Percentiles rank a stretch among this genome's conserved stretches.
Conservation (phyloP, 257 asterid genomes). For the Craterostigma plantagineum region DNA sequence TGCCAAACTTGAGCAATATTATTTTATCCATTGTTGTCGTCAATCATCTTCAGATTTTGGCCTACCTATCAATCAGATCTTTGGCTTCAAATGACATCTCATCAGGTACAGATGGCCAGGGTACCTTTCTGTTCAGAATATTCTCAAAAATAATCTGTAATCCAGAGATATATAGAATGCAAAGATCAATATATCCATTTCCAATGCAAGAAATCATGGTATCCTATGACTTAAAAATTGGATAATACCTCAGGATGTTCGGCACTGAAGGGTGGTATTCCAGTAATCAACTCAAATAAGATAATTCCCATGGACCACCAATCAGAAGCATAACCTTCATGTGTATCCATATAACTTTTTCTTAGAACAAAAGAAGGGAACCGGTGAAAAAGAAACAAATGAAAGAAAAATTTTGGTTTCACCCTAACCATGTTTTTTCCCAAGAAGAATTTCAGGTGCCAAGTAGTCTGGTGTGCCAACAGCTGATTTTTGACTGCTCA, state of each 20-base stretch:
- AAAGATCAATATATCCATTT: background rate
- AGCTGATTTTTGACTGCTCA: slow-evolving; percentile 46
- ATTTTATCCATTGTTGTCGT: no score
- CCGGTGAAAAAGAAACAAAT: no score
- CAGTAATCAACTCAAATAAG: slow-evolving; percentile 67
- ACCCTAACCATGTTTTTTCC: slow-evolving; percentile 73
- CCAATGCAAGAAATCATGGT: slow-evolving; percentile 2
- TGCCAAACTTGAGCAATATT: no score
- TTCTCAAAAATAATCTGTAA: slow-evolving; percentile 70
- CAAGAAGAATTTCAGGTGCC: slow-evolving; percentile 98
- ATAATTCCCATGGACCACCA: slow-evolving; percentile 97
- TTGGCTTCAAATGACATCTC: slow-evolving; percentile 67
- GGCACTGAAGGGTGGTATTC: slow-evolving; percentile 70
- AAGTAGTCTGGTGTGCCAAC: slow-evolving; percentile 97
- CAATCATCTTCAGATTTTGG: slow-evolving; percentile 9
- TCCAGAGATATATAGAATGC: slow-evolving; percentile 9
- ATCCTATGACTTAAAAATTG: background rate
- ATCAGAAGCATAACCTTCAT: slow-evolving; percentile 72
- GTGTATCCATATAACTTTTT: slow-evolving; percentile 12
- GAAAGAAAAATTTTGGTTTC: no score
- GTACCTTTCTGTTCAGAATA: slow-evolving; percentile 68
- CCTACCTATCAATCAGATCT: slow-evolving; percentile 80
- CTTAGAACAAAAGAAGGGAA: background rate
- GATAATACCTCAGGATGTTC: slow-evolving; percentile 68
- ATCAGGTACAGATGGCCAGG: slow-evolving; percentile 77